These are phyloP conservation scores for Wickerhamomyces queroliae DNA, from an alignment of 805 yeast species.

Conservation along the genomic window DNA sequence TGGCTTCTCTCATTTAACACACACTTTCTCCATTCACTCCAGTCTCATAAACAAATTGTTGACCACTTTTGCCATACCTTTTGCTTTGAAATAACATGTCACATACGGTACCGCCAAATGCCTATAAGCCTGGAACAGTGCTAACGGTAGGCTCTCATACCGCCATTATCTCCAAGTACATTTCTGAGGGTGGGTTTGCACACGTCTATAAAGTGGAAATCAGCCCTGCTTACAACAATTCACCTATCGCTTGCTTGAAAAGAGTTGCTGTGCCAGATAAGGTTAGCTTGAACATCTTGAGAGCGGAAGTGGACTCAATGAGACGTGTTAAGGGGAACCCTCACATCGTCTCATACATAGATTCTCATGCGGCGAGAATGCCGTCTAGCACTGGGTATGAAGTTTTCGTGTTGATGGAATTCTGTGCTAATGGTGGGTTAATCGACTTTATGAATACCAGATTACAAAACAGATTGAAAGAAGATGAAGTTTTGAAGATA, in stretches of 20 bases:
- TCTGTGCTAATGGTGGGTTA: slow-evolving; percentile 67
- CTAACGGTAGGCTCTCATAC: slow-evolving; percentile 82
- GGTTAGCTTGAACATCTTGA: slow-evolving; percentile 66
- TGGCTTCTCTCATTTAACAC: no score
- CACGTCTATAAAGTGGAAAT: slow-evolving; percentile 82
- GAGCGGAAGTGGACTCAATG: slow-evolving; percentile 98
- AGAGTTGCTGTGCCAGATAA: slow-evolving; percentile 95
- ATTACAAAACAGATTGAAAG: slow-evolving; percentile 58
- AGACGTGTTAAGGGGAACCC: slow-evolving; percentile 73
- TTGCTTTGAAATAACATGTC: background rate
- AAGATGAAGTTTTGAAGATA: slow-evolving; percentile 60
- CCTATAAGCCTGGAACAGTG: slow-evolving; percentile 70
- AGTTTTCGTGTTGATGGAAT: slow-evolving; percentile 77
- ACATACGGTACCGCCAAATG: slow-evolving; percentile 47
- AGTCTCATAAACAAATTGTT: no score
- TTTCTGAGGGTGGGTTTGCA: slow-evolving; percentile 94
- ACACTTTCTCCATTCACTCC: no score
- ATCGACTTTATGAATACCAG: slow-evolving; percentile 78
- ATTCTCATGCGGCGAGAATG: slow-evolving; percentile 87
- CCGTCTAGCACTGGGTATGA: slow-evolving; percentile 53
- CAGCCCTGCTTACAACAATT: slow-evolving; percentile 50
- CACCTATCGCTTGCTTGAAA: slow-evolving; percentile 72
- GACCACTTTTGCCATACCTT: background rate
- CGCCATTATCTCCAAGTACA: slow-evolving; percentile 60
- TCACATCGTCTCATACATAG: slow-evolving; percentile 85